phyloP scores from a whole-genome alignment of 371 early-diverging fungal species.

The Nematocida minor region DNA sequence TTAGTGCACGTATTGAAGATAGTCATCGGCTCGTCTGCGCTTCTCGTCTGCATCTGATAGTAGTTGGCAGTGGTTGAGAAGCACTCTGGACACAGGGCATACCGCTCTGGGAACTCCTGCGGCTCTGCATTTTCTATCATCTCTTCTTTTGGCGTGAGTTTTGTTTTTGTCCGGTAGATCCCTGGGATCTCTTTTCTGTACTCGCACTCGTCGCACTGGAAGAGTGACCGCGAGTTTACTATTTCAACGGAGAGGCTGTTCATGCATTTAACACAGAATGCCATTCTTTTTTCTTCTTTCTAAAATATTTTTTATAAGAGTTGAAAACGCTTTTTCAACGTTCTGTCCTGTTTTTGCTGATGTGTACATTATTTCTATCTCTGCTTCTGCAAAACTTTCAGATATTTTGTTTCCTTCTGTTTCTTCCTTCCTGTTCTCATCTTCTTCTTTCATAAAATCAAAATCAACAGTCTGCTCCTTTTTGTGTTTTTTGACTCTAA shows the following conservation, averaged over 20 bases:
- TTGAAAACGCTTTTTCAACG: slow-evolving; percentile 19
- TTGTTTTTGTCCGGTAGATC: slow-evolving; percentile 1
- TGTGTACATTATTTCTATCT: slow-evolving; percentile 23
- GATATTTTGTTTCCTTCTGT: neutral
- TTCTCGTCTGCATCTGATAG: slow-evolving; percentile 90
- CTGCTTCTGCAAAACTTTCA: neutral
- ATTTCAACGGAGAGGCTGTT: slow-evolving; percentile 49
- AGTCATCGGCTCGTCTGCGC: slow-evolving; percentile 77
- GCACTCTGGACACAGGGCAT: slow-evolving; percentile 71
- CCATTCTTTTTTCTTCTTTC: slow-evolving; percentile 7
- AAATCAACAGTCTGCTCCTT: neutral
- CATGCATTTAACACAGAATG: slow-evolving; percentile 52
- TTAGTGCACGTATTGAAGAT: slow-evolving; percentile 65
- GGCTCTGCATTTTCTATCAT: slow-evolving; percentile 34
- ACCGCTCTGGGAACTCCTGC: slow-evolving; percentile 54
- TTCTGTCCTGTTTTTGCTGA: slow-evolving; percentile 27
- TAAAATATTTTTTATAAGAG: slow-evolving; percentile 16
- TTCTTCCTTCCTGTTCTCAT: neutral
- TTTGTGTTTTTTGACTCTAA: neutral
- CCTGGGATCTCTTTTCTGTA: slow-evolving; percentile 53
- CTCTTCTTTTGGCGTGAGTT: slow-evolving; percentile 30
- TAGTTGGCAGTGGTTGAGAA: slow-evolving; percentile 76
- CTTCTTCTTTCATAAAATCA: slow-evolving; percentile 6
- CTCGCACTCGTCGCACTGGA: slow-evolving; percentile 55
- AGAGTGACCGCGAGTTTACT: neutral